phyloP scores from a whole-genome alignment of 2,329 filamentous ascomycete species.

The Curvularia spicifera region DNA sequence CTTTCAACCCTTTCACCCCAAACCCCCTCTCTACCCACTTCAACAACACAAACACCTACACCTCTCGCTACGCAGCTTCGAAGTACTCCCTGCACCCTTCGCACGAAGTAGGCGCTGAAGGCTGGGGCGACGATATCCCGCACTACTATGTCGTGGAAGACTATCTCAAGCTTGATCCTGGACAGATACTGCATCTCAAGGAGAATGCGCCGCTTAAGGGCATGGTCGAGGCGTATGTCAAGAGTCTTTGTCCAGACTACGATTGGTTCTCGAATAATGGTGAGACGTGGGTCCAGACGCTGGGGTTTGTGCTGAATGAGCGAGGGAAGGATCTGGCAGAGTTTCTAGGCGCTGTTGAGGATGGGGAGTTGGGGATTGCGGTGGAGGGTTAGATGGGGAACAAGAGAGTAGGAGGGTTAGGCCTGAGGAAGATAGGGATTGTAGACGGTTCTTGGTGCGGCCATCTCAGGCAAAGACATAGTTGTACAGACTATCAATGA shows the following conservation, averaged over 20 bases:
- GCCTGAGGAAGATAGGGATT: neutral
- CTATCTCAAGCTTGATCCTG: conserved; percentile 68
- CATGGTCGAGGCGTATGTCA: conserved; percentile 63
- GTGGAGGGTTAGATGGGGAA: conserved; percentile 15
- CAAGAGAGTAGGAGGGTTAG: no score
- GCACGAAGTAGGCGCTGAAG: conserved; percentile 63
- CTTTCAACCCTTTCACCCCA: conserved; percentile 40
- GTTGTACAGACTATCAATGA: neutral
- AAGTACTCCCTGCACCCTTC: conserved; percentile 57
- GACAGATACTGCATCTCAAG: conserved; percentile 64
- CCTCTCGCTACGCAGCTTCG: conserved; percentile 51
- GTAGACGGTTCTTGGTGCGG: neutral
- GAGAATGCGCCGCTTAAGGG: conserved; percentile 63
- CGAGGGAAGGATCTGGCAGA: conserved; percentile 60
- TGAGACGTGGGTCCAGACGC: conserved; percentile 66
- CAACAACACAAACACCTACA: conserved; percentile 42
- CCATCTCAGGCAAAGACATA: neutral
- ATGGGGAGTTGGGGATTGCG: conserved; percentile 73
- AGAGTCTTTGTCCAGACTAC: conserved; percentile 50
- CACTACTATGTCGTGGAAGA: conserved; percentile 70
- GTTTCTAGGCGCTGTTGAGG: conserved; percentile 69
- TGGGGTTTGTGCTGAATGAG: conserved; percentile 63
- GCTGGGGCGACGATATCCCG: conserved; percentile 68
- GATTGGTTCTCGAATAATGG: conserved; percentile 70
- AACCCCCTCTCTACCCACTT: conserved; percentile 47